Percentiles rank a stretch among this genome's conserved stretches.
These are phyloP conservation scores for Phlyctochytrium bullatum DNA, from an alignment of 192 early-diverging fungal species.

Conservation along the genomic window DNA sequence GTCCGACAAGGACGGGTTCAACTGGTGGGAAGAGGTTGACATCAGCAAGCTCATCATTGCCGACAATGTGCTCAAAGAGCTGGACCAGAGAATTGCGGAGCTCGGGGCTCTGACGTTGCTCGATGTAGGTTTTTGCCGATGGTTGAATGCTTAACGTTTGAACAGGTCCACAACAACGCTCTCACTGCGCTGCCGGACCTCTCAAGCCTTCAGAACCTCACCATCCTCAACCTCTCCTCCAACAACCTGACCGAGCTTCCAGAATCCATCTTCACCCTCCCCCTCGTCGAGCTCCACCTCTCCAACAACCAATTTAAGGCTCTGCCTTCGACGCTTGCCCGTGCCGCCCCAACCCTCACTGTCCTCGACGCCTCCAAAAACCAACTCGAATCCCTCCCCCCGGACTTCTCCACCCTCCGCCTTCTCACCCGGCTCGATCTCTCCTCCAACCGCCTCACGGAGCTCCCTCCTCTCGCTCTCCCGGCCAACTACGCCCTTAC, in stretches of 20 bases:
- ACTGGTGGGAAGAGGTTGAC: conserved; percentile 47
- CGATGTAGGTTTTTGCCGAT: conserved; percentile 26
- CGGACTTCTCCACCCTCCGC: not conserved
- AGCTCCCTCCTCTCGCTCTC: not conserved
- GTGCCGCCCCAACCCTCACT: conserved; percentile 12
- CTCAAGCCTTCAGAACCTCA: conserved; percentile 16
- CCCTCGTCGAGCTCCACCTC: conserved; percentile 32
- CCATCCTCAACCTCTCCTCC: conserved; percentile 33
- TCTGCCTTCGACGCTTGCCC: conserved; percentile 11
- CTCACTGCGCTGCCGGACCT: conserved; percentile 32
- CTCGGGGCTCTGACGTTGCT: conserved; percentile 35
- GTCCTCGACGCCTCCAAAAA: conserved; percentile 29
- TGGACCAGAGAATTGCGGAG: conserved; percentile 35
- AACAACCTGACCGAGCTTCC: conserved; percentile 32
- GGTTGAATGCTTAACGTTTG: not conserved
- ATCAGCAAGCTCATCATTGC: conserved; percentile 34
- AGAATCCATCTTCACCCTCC: conserved; percentile 17
- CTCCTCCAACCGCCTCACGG: conserved; percentile 17
- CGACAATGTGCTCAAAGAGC: conserved; percentile 34
- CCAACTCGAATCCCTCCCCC: conserved; percentile 8
- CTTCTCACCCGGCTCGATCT: conserved; percentile 23
- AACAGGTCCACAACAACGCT: conserved; percentile 37
- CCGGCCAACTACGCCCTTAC: not conserved
- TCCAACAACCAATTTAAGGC: conserved; percentile 28
- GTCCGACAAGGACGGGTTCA: not conserved